Conservation (phyloP, 257 asterid genomes). For the Ballota nigra region DNA sequence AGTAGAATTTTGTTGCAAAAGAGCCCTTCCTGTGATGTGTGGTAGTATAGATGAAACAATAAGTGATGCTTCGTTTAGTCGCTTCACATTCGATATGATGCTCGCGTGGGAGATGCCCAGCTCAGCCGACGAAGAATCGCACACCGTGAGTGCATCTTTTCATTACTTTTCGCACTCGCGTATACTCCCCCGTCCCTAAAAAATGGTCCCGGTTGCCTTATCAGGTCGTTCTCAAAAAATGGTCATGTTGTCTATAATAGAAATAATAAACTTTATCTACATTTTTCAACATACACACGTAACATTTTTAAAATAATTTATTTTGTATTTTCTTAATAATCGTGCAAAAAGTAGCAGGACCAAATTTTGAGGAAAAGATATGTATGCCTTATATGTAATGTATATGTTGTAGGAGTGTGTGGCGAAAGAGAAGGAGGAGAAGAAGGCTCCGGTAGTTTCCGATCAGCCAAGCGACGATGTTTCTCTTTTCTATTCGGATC, state of each 20-base stretch:
- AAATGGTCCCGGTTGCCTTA: too few species aligned
- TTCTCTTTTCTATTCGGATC: constrained; percentile 82
- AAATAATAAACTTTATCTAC: too few species aligned
- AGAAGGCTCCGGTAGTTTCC: constrained; percentile 20
- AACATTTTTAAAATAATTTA: too few species aligned
- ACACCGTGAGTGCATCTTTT: constrained; percentile 28
- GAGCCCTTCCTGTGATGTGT: constrained; percentile 51
- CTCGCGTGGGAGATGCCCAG: constrained; percentile 84
- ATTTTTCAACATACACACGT: too few species aligned
- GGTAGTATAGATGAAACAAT: constrained; percentile 46
- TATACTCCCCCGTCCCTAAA: too few species aligned
- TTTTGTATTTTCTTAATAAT: too few species aligned
- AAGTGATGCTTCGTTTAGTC: constrained; percentile 57
- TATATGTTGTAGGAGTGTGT: constrained; percentile 42
- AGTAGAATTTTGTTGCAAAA: constrained; percentile 67
- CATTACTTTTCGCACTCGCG: too few species aligned
- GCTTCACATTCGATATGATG: constrained; percentile 92
- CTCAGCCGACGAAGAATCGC: constrained; percentile 48
- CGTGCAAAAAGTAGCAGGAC: too few species aligned
- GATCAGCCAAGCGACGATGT: constrained; percentile 57
- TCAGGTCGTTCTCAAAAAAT: too few species aligned
- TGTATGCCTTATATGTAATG: neutral
- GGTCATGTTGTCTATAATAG: too few species aligned
- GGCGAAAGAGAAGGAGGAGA: constrained; percentile 68
- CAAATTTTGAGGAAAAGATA: too few species aligned